Conservation (phyloP, 176 grass and related monocot species). For the Eremochloa ophiuroides region DNA sequence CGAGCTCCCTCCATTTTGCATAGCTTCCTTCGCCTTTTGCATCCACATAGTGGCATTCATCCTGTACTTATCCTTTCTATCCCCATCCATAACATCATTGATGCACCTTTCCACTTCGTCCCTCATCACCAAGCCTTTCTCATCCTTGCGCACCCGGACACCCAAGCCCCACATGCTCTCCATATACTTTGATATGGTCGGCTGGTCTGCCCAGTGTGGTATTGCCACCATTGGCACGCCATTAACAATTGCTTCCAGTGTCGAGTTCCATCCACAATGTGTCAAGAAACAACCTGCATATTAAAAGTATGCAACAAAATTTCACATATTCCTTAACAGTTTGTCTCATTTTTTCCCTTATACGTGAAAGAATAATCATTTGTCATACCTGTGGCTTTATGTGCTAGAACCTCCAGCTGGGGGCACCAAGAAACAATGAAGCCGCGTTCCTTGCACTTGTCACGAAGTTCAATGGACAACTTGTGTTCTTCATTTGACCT, state of each 20-base stretch:
- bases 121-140: neutral
- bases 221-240: constrained; percentile 33
- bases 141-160: neutral
- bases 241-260: neutral
- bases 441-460: neutral
- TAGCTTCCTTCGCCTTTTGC: constrained; percentile 9
- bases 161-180: constrained; percentile 42
- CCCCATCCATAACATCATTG: constrained; percentile 22
- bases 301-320: neutral
- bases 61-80: neutral
- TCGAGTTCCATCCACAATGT: constrained; percentile 61
- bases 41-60: neutral
- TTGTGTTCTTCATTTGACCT: constrained; percentile 15
- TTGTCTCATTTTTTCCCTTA: neutral
- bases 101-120: constrained; percentile 28
- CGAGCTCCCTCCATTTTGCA: neutral
- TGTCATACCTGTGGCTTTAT: constrained; percentile 21
- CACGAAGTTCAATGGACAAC: neutral
- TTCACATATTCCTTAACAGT: neutral
- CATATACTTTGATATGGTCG: constrained; percentile 34
- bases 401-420: constrained; percentile 38
- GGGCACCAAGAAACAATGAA: constrained; percentile 28
- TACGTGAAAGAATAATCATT: neutral
- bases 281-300: constrained; percentile 43
- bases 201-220: constrained; percentile 44